Percentiles rank a stretch among this genome's conserved stretches.
Evolutionary conservation across 129 eudicot species (phyloP).

Genomic region (Flaveria ramosissima): DNA sequence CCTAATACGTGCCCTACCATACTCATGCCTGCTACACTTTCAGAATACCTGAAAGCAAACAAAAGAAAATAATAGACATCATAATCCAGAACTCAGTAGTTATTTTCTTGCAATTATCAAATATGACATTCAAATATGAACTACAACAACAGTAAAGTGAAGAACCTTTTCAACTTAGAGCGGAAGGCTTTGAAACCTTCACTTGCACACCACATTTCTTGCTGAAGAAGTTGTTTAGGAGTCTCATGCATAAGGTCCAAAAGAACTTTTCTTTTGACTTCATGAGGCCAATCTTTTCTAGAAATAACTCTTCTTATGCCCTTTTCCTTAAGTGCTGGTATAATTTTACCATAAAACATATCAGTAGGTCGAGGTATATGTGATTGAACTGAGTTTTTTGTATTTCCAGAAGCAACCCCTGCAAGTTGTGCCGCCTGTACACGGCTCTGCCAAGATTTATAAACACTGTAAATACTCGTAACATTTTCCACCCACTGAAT

Average conservation of each 20-base stretch:
- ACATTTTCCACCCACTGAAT: constrained; percentile 99
- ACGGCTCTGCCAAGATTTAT: constrained; percentile 92
- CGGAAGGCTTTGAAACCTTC: constrained; percentile 96
- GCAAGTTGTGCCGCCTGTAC: constrained; percentile 76
- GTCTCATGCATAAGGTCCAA: constrained; percentile 94
- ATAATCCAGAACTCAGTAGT: neutral
- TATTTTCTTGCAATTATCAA: constrained; percentile 18
- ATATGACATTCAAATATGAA: constrained; percentile 19
- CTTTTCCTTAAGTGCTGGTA: constrained; percentile 97
- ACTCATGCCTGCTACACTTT: constrained; percentile 97
- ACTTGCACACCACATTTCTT: constrained; percentile 99
- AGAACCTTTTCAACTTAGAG: constrained; percentile 77
- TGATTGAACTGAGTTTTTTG: constrained; percentile 57
- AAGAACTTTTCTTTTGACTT: constrained; percentile 90
- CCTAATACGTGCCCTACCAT: constrained; percentile 97
- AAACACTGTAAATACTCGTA: constrained; percentile 82
- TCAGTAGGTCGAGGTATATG: constrained; percentile 94
- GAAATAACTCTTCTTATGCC: constrained; percentile 97
- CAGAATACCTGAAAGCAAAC: constrained; percentile 74
- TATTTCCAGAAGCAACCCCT: constrained; percentile 52
- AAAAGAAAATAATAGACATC: constrained; percentile 11
- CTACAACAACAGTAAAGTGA: constrained; percentile 14
- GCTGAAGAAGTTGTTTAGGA: constrained; percentile 94
- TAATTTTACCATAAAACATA: constrained; percentile 97
- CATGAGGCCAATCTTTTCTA: constrained; percentile 99